Conservation (phyloP, 805 yeast species). For the Kuraishia cidri region DNA sequence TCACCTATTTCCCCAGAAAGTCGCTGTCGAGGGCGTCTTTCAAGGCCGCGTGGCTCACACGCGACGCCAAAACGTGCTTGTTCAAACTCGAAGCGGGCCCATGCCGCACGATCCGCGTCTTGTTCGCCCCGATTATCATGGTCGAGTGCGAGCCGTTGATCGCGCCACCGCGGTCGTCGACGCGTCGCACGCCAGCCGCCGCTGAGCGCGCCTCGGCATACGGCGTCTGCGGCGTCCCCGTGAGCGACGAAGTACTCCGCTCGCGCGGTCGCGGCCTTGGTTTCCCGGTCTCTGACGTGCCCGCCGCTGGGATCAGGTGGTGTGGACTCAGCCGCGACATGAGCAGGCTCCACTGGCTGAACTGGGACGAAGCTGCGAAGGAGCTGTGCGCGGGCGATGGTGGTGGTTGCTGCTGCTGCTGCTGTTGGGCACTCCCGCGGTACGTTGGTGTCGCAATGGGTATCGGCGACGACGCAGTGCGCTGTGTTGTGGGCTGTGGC, state of each 20-base stretch:
- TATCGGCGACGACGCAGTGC: background rate
- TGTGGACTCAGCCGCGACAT: background rate
- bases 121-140: slow-evolving; percentile 30
- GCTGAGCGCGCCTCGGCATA: too few species aligned
- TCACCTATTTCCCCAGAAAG: slow-evolving; percentile 9
- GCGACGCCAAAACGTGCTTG: slow-evolving; percentile 24
- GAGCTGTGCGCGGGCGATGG: background rate
- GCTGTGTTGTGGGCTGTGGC: background rate
- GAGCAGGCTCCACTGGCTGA: slow-evolving; percentile 1
- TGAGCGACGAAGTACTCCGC: background rate
- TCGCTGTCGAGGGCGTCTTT: slow-evolving; percentile 30
- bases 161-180: too few species aligned
- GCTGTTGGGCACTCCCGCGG: too few species aligned
- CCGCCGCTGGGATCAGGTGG: too few species aligned
- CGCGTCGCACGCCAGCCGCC: too few species aligned
- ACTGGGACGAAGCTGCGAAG: background rate
- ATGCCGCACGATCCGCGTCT: slow-evolving; percentile 29
- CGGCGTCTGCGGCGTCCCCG: background rate
- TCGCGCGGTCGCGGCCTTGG: background rate
- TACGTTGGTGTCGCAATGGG: too few species aligned
- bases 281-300: background rate
- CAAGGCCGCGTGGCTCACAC: slow-evolving; percentile 37
- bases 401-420: too few species aligned
- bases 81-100: slow-evolving; percentile 29
- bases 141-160: slow-evolving; percentile 32